Conservation (phyloP, 2,329 filamentous ascomycete genomes). For the Phialophora verrucosa region DNA sequence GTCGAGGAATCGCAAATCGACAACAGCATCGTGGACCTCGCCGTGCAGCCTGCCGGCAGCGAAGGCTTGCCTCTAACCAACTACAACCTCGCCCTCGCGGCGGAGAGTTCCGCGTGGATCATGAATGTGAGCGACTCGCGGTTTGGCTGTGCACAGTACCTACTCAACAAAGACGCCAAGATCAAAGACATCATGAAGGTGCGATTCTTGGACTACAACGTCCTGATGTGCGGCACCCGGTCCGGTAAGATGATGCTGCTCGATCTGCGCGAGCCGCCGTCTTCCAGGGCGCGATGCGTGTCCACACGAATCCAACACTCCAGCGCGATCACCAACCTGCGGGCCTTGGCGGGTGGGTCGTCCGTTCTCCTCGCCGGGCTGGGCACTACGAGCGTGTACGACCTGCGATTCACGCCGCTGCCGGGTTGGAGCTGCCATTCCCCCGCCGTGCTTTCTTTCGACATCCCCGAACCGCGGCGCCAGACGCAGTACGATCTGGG, state of each 20-base stretch:
- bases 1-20: background rate
- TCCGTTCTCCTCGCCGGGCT: conserved; percentile 33
- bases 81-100: background rate
- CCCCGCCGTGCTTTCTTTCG: conserved; percentile 21
- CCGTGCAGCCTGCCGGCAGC: background rate
- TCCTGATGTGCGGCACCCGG: conserved; percentile 35
- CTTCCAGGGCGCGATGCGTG: background rate
- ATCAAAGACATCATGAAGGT: conserved; percentile 24
- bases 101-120: background rate
- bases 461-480: conserved; percentile 15
- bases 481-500: conserved; percentile 29
- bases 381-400: conserved; percentile 31
- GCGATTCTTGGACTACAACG: conserved; percentile 31
- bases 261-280: conserved; percentile 27
- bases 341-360: conserved; percentile 16
- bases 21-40: background rate
- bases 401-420: conserved; percentile 31
- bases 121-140: conserved; percentile 1
- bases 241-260: conserved; percentile 29
- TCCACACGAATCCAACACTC: conserved; percentile 34
- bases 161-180: background rate
- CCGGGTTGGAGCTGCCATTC: conserved; percentile 6
- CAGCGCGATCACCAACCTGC: conserved; percentile 27
- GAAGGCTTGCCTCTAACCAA: background rate
- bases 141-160: background rate